Conservation (phyloP, 1,139 yeast genomes). For the Candida sanyaensis region DNA sequence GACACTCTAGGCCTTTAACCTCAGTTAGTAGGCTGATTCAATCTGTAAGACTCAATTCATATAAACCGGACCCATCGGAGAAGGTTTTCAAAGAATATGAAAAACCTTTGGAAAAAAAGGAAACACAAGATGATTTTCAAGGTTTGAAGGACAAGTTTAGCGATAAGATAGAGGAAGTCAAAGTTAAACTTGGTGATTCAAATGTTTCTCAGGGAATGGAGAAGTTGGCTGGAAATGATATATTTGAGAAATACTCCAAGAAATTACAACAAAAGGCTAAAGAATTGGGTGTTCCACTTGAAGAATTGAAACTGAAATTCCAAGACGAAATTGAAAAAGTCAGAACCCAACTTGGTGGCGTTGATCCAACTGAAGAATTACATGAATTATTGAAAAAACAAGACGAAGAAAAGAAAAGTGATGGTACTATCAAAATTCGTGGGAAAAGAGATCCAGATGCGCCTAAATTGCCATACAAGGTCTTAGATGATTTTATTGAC, state of each 20-base stretch:
- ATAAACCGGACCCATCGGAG: conserved; percentile 4
- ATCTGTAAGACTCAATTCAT: conserved; percentile 7
- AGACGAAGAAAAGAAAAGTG: conserved; percentile 43
- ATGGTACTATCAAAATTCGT: conserved; percentile 67
- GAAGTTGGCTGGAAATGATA: conserved; percentile 11
- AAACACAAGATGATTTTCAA: conserved; percentile 1
- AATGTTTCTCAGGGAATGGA: not conserved
- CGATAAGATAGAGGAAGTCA: conserved; percentile 3
- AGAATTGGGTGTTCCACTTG: conserved; percentile 46
- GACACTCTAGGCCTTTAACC: not conserved
- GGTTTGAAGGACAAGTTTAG: not conserved
- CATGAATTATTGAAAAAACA: conserved; percentile 54
- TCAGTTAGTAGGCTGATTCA: not conserved
- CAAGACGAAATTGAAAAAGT: conserved; percentile 61
- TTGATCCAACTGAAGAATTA: conserved; percentile 72
- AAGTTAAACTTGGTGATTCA: not conserved
- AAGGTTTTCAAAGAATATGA: conserved; percentile 3
- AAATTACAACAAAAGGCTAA: conserved; percentile 40
- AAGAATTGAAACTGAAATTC: conserved; percentile 63
- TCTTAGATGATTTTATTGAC: conserved; percentile 69
- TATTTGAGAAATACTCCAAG: conserved; percentile 26
- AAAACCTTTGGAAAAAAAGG: conserved; percentile 1
- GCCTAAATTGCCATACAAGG: conserved; percentile 63
- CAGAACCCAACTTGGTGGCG: conserved; percentile 55
- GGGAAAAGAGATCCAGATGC: conserved; percentile 48